phyloP scores from a whole-genome alignment of 495 filamentous ascomycete species.

The Staphylotrichum longicolle region DNA sequence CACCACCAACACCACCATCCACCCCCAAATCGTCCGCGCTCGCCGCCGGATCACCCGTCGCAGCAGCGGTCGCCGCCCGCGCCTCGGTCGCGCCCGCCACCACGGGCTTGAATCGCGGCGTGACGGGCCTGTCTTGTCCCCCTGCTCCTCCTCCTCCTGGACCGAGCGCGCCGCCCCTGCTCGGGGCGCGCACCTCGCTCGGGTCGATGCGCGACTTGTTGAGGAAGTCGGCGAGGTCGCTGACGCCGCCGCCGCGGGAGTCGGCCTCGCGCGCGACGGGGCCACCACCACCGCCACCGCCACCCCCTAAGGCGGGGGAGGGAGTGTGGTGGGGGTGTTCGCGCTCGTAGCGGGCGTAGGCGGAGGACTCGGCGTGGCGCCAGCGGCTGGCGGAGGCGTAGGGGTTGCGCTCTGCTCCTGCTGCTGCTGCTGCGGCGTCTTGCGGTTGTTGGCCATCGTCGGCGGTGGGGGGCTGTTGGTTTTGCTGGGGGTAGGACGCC shows the following conservation, averaged over 20 bases:
- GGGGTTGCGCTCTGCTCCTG: slow-evolving; percentile 39
- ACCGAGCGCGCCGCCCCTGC: no score
- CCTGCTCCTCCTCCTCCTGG: no score
- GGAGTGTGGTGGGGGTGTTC: slow-evolving; percentile 25
- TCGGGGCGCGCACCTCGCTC: slow-evolving; percentile 14
- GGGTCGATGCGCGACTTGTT: slow-evolving; percentile 48
- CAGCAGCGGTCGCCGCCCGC: slow-evolving; percentile 8
- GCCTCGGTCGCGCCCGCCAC: slow-evolving; percentile 40
- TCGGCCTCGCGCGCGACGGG: slow-evolving; percentile 43
- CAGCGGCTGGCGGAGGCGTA: slow-evolving; percentile 49
- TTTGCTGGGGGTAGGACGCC: neutral
- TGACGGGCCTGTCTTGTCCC: slow-evolving; percentile 15
- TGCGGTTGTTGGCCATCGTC: neutral
- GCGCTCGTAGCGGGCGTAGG: slow-evolving; percentile 36
- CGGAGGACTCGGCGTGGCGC: slow-evolving; percentile 53
- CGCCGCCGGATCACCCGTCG: neutral
- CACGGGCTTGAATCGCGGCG: slow-evolving; percentile 43
- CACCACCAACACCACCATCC: neutral
- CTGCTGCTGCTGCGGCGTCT: slow-evolving; percentile 24
- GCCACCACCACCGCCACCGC: slow-evolving; percentile 14
- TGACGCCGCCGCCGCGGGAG: slow-evolving; percentile 35
- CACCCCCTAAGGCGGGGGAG: slow-evolving; percentile 16
- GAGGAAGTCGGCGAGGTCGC: slow-evolving; percentile 50
- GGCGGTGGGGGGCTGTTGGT: neutral
- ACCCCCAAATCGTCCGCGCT: slow-evolving; percentile 2